Evolutionary conservation across 805 yeast species (phyloP).

Genomic region (Nakazawaea sp.): DNA sequence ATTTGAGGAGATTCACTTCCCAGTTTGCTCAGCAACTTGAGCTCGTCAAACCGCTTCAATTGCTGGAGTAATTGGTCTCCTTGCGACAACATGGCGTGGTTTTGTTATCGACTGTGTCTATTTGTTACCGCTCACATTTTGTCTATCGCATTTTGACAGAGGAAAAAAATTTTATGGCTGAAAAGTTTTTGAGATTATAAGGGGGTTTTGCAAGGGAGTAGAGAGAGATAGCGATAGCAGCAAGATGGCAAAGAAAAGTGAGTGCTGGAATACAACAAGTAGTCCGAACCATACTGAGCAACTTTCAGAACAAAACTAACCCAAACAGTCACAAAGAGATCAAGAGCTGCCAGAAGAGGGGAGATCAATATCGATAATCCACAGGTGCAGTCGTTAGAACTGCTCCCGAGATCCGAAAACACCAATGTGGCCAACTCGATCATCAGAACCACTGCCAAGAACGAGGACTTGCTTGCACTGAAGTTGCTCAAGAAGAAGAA

Average conservation of each 20-base stretch:
- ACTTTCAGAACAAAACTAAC: too few species aligned
- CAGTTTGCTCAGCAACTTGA: slow-evolving; percentile 16
- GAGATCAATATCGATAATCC: slow-evolving; percentile 31
- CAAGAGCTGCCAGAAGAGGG: slow-evolving; percentile 76
- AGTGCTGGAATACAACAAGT: too few species aligned
- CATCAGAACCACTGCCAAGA: slow-evolving; percentile 59
- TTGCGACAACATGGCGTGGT: slow-evolving; percentile 21
- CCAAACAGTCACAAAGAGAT: slow-evolving; percentile 46
- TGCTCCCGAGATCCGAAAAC: slow-evolving; percentile 51
- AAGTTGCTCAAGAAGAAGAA: slow-evolving; percentile 36
- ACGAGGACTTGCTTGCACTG: slow-evolving; percentile 52
- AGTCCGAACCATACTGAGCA: too few species aligned
- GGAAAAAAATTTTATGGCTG: not conserved
- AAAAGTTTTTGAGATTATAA: not conserved
- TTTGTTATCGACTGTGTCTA: too few species aligned
- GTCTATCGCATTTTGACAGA: too few species aligned
- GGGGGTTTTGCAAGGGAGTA: not conserved
- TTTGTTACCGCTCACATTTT: too few species aligned
- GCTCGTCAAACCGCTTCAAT: slow-evolving; percentile 24
- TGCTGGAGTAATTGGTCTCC: slow-evolving; percentile 27
- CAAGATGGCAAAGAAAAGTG: slow-evolving; percentile 11
- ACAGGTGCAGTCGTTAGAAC: slow-evolving; percentile 41
- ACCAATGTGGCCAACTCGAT: slow-evolving; percentile 57
- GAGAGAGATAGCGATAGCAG: not conserved
- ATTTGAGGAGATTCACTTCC: too few species aligned